phyloP scores from a whole-genome alignment of 2,329 filamentous ascomycete species.

The Curvularia lunata region DNA sequence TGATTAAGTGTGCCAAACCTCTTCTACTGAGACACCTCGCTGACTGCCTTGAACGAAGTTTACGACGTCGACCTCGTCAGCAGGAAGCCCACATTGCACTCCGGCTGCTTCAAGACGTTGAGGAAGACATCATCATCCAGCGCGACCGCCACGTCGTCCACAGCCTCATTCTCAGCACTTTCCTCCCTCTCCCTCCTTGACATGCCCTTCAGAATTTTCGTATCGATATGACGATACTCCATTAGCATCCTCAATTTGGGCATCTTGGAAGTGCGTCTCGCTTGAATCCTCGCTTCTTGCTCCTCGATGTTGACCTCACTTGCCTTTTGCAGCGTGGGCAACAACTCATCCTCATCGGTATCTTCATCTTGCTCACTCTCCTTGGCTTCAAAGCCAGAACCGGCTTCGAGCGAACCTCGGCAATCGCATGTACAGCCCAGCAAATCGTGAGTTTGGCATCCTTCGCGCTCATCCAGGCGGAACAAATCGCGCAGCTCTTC shows the following conservation, averaged over 20 bases:
- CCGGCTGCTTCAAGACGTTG: constrained; percentile 56
- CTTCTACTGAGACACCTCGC: background rate
- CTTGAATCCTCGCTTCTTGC: constrained; percentile 53
- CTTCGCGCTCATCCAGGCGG: constrained; percentile 64
- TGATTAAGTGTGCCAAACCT: background rate
- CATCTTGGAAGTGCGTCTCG: constrained; percentile 44
- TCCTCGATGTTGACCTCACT: constrained; percentile 56
- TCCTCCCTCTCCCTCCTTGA: background rate
- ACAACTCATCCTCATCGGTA: constrained; percentile 27
- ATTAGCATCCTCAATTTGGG: constrained; percentile 60
- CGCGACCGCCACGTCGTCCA: constrained; percentile 41
- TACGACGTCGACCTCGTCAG: constrained; percentile 54
- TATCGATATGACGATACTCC: constrained; percentile 61
- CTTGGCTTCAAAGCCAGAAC: constrained; percentile 23
- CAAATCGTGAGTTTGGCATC: constrained; percentile 72
- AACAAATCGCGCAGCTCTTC: constrained; percentile 73
- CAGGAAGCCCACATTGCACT: constrained; percentile 56
- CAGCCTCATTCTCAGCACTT: constrained; percentile 18
- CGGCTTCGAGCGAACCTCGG: constrained; percentile 49
- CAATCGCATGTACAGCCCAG: constrained; percentile 69
- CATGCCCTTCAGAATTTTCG: constrained; percentile 32
- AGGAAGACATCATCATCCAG: constrained; percentile 61
- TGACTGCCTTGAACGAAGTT: background rate
- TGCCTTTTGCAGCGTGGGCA: constrained; percentile 45
- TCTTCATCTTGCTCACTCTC: constrained; percentile 22